These are phyloP conservation scores for Cyberlindnera samutprakarnensis DNA, from an alignment of 805 yeast species.

Conservation along the genomic window DNA sequence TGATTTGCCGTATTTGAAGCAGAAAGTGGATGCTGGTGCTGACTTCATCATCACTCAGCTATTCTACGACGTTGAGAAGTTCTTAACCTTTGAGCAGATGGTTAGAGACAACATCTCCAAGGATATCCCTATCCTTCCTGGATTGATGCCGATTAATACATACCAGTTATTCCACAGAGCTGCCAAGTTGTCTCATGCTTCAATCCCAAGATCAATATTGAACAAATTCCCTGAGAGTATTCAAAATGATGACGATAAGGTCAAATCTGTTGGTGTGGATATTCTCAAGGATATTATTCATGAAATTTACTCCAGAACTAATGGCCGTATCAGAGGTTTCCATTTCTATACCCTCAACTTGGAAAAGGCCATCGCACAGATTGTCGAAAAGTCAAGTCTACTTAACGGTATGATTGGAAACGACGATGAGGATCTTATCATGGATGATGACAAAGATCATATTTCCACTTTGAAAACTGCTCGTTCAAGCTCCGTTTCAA, in stretches of 20 bases:
- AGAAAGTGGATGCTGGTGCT: constrained; percentile 92
- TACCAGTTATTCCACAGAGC: constrained; percentile 79
- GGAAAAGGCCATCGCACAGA: constrained; percentile 86
- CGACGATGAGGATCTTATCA: constrained; percentile 30
- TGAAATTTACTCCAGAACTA: constrained; percentile 43
- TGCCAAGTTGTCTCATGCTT: constrained; percentile 81
- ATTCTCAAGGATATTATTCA: constrained; percentile 57
- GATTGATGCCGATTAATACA: constrained; percentile 87
- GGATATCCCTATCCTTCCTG: constrained; percentile 66
- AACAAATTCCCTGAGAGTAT: constrained; percentile 46
- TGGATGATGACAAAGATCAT: constrained; percentile 20
- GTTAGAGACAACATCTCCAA: constrained; percentile 35
- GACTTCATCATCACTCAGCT: constrained; percentile 91
- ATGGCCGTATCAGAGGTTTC: constrained; percentile 64
- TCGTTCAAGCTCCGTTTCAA: constrained; percentile 28
- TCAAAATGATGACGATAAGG: constrained; percentile 68
- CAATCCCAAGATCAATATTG: constrained; percentile 55
- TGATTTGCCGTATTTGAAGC: constrained; percentile 60
- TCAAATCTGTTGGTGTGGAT: constrained; percentile 78
- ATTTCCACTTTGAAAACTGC: constrained; percentile 7
- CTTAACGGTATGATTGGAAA: constrained; percentile 42
- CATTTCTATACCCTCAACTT: constrained; percentile 91
- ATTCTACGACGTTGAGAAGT: constrained; percentile 89
- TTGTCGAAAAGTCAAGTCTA: constrained; percentile 55
- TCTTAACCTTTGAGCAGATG: constrained; percentile 52